A percentile compares a stretch with the other conserved stretches of the same genome.
Evolutionary conservation across 2,329 filamentous ascomycete species (phyloP).

Genomic region (Alternaria longipes): DNA sequence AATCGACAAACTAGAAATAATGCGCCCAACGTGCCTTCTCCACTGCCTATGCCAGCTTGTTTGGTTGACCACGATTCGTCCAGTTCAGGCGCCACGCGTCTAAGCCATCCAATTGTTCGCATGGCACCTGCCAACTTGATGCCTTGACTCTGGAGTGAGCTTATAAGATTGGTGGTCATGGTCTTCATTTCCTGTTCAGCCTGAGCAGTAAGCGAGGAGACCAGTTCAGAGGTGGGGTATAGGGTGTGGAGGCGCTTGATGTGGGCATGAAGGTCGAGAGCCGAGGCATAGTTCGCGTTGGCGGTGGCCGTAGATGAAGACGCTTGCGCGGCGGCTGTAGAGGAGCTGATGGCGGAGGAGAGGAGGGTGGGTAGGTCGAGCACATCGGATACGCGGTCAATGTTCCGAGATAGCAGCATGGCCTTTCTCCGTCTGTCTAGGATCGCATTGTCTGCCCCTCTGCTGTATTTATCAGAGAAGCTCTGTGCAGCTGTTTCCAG

Average conservation of each 20-base stretch:
- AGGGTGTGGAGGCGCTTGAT: conserved; percentile 85
- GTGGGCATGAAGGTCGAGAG: conserved; percentile 91
- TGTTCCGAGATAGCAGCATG: conserved; percentile 82
- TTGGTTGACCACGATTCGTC: conserved; percentile 56
- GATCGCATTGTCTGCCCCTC: conserved; percentile 69
- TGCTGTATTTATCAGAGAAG: conserved; percentile 86
- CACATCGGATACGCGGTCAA: conserved; percentile 88
- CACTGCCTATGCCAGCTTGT: conserved; percentile 44
- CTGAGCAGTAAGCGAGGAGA: conserved; percentile 76
- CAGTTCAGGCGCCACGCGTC: conserved; percentile 84
- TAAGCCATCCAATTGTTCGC: conserved; percentile 89
- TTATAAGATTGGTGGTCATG: conserved; percentile 85
- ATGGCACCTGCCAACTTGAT: conserved; percentile 91
- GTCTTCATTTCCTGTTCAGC: conserved; percentile 88
- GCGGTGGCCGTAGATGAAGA: conserved; percentile 41
- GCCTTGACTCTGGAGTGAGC: conserved; percentile 76
- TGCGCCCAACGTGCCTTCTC: conserved; percentile 76
- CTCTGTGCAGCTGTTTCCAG: conserved; percentile 80
- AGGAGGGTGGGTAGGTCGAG: conserved; percentile 88
- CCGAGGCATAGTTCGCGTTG: conserved; percentile 82
- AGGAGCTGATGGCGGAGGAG: conserved; percentile 75
- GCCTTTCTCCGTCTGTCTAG: conserved; percentile 80
- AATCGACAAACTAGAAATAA: conserved; percentile 89
- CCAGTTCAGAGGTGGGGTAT: conserved; percentile 80
- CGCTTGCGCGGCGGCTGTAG: conserved; percentile 60